These are phyloP conservation scores for Coleophoma eucalyptorum DNA, from an alignment of 2,329 filamentous ascomycete species.

Conservation along the genomic window DNA sequence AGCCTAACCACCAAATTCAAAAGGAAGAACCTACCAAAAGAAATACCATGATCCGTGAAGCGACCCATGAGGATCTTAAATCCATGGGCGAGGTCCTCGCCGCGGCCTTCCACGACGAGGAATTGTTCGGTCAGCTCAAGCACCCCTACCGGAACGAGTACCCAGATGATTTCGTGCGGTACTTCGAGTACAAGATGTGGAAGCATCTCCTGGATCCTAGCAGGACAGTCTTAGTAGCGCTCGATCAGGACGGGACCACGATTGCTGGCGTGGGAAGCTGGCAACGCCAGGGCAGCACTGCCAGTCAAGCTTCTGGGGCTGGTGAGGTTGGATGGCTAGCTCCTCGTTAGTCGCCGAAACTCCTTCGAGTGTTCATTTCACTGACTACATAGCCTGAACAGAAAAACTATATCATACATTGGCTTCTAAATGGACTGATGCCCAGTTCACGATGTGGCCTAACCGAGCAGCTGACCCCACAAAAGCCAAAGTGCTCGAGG, in stretches of 20 bases:
- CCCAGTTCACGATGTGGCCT: conserved; percentile 2
- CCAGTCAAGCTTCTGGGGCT: no score
- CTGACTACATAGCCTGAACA: no score
- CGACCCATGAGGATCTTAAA: conserved; percentile 2
- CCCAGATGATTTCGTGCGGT: conserved; percentile 26
- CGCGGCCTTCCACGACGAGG: conserved; percentile 30
- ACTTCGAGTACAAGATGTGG: conserved; percentile 27
- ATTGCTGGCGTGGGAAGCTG: conserved; percentile 22
- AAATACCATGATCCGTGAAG: conserved; percentile 3
- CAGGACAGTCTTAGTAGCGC: conserved; percentile 23
- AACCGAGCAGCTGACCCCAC: conserved; percentile 18
- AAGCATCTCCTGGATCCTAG: conserved; percentile 17
- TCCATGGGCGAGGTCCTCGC: conserved; percentile 26
- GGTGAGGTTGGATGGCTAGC: not conserved
- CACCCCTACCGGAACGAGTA: conserved; percentile 29
- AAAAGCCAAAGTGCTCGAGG: conserved; percentile 16
- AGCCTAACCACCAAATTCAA: no score
- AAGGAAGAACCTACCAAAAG: no score
- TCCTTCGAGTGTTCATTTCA: no score
- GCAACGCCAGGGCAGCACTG: conserved; percentile 11
- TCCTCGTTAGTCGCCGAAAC: not conserved
- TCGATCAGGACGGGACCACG: conserved; percentile 12
- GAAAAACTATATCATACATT: no score
- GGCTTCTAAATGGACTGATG: no score
- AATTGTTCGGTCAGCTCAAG: conserved; percentile 29